Percentiles rank a stretch among this genome's conserved stretches.
phyloP scores from a whole-genome alignment of 108 stramenopile species.

The Heterococcus sp. region DNA sequence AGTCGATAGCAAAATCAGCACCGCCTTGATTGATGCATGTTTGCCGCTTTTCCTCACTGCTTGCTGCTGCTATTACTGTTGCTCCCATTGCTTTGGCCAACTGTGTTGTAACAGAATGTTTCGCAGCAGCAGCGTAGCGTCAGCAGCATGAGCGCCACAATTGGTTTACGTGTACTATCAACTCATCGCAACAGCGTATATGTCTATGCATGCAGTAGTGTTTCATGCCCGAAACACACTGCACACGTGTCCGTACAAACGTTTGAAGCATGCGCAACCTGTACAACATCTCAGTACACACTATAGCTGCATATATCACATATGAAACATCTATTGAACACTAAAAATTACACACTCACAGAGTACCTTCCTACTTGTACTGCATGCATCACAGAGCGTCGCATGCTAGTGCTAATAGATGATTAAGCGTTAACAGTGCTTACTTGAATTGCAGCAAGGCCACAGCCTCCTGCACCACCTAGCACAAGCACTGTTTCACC shows the following conservation, averaged over 20 bases:
- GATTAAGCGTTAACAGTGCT: neutral
- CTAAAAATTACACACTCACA: too few species aligned
- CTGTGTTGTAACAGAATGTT: neutral
- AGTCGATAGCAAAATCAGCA: neutral
- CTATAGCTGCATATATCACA: too few species aligned
- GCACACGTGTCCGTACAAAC: too few species aligned
- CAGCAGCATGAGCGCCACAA: too few species aligned
- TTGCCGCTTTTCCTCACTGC: neutral
- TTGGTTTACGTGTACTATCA: too few species aligned
- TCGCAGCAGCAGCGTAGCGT: too few species aligned
- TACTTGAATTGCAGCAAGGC: conserved; percentile 23
- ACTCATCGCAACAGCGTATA: too few species aligned
- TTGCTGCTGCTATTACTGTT: neutral
- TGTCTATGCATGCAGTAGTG: too few species aligned
- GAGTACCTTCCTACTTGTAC: neutral
- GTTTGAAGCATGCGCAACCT: too few species aligned
- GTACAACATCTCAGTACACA: too few species aligned
- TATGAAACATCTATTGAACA: too few species aligned
- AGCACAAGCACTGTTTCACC: conserved; percentile 35
- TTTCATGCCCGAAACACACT: too few species aligned
- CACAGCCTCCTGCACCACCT: conserved; percentile 28
- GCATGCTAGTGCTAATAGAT: neutral
- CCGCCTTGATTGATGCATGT: neutral
- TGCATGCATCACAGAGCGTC: neutral
- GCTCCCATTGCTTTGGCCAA: neutral